Evolutionary conservation across 202 grass and related monocot genomes (phyloP), one percentile per base, ranked within the genome.

Genomic region (Carex arenaria): DNA sequence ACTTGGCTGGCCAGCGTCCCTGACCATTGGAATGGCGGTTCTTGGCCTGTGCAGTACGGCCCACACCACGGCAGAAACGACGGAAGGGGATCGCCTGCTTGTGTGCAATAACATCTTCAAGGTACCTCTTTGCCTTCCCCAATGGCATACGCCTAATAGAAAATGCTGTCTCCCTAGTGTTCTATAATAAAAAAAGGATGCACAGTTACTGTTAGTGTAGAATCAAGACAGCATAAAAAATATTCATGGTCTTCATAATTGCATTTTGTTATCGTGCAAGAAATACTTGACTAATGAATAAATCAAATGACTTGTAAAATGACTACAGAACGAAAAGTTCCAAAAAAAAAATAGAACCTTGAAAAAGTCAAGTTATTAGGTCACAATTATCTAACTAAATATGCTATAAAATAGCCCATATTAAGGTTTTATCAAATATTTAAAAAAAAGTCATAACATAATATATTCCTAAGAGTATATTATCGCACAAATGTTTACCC

Each of bases 81-180:
- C 92, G 28, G 89, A 94, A 92, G 82, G 92, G 92, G 69, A 92
- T 94, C 5, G 90, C 92, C 63, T 94, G 89, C 87, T 94, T 92
- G 89, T 94, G 92, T 17, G 81, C 89, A 5, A 92, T 86, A 54
- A 94, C 92, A 88, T 94, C 92, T 83, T 94, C 90, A 84, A 92
- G 88, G 71, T 94, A 94, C 54, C 84, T 55, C 67, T 94, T 94
- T 15, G 92, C 92, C 87, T 94, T 94, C 22, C 10, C 64, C 65
- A 94, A 43, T 2, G 90, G 23, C 60, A 94, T 3, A 78, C 84
- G 83, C 53, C 88, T 84, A 64, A 92, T 85, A 0, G 90, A 86
- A 61, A 86, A 87, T 0, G 92, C 90, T 83, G 92, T 92, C 78
- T 94, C 92, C 13, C 90, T 64, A 8, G 92, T 92, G 85, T 94